Base-by-base conservation (phyloP, 495 filamentous ascomycete genomes). In the Cudoniella acicularis region DNA sequence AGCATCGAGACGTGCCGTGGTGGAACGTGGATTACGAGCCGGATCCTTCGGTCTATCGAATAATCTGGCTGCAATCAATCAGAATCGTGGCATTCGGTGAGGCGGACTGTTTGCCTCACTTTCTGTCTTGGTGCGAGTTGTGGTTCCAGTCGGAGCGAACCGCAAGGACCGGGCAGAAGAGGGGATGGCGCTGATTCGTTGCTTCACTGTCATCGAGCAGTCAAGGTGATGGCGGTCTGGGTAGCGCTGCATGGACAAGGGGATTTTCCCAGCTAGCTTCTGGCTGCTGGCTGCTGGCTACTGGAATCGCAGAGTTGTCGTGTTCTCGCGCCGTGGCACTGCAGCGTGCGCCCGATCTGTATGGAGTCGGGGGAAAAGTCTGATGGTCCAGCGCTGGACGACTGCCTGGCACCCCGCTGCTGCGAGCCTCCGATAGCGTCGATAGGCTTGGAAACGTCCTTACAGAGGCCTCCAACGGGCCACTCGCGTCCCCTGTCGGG, bases 71-170 rank as follows among this genome's bases (percentile, higher is more conserved):
- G 46, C 46, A 24, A 17, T 51, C 55, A 57, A 57, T 57, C 55
- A 57, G n/a, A 41, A 17, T 43, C 25, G 36, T 24, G n/a, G n/a
- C 16, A n/a, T 40, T 50, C 30, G 46, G 27, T 55, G n/a, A n/a
- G 23, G 16, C 47, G 25, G 17, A 17, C 22, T 47, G 61, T 56
- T 56, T 56, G 61, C 61, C 61, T 64, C 56, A 57, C 61, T 52
- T 58, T 63, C 47, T 54, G 17, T 30, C 27, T n/a, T 46, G 8
- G 43, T 8, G 36, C 36, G 16, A 41, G 9, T 9, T 8, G 18
- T 45, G 42, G 49, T 27, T 18, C 49, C 54, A 55, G 43, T 24
- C 61, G 47, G 61, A 30, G 54, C 51, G 52, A 42, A 49, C 58
- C 52, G 52, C 49, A 23, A 53, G 30, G 24, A 23, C 36, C 18